Percentiles rank a stretch among this genome's conserved stretches.
Conservation (phyloP, 2,329 filamentous ascomycete species). For the Paecilomyces formosus region DNA sequence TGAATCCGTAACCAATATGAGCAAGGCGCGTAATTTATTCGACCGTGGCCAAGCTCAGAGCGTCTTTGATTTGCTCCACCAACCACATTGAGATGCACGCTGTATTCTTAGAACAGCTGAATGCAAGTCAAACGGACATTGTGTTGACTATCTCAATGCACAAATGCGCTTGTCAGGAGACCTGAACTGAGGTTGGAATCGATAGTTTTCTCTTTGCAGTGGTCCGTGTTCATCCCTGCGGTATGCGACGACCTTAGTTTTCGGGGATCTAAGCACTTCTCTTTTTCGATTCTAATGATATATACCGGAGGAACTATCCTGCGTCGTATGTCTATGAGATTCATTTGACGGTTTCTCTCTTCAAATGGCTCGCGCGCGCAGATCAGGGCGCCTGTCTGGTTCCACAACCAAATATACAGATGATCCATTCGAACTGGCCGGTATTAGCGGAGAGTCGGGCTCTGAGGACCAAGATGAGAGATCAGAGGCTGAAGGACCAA, state of each 20-base stretch:
- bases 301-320: neutral
- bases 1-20: neutral
- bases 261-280: neutral
- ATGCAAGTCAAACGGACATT: neutral
- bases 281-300: neutral
- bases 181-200: neutral
- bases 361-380: conserved; percentile 16
- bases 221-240: neutral
- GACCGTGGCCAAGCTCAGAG: neutral
- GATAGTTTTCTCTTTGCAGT: neutral
- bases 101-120: neutral
- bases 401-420: conserved; percentile 24
- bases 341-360: neutral
- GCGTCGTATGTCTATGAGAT: neutral
- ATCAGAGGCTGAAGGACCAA: conserved; percentile 10
- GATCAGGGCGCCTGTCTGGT: conserved; percentile 26
- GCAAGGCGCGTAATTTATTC: neutral
- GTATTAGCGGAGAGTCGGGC: conserved; percentile 22
- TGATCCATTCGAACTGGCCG: conserved; percentile 27
- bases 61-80: neutral
- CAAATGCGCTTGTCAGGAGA: neutral
- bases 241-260: neutral
- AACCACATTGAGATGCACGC: neutral
- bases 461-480: conserved; percentile 9
- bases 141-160: neutral